These are phyloP conservation scores for Mycena sanguinolenta DNA, from an alignment of 768 basidiomycete species.

Conservation along the genomic window DNA sequence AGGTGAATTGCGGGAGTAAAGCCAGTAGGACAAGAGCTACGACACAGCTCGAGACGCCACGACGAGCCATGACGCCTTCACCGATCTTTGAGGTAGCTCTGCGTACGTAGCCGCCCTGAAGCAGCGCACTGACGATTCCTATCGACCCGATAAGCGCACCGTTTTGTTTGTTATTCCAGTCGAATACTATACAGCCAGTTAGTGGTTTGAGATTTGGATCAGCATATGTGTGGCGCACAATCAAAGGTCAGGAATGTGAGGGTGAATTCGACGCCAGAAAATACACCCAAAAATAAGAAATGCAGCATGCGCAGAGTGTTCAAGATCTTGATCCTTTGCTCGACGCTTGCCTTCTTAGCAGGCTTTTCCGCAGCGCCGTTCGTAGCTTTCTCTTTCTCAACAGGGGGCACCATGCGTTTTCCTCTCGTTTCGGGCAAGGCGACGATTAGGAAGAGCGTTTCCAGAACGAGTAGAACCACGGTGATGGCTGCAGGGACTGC, in stretches of 20 bases:
- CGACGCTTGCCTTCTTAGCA: conserved; percentile 47
- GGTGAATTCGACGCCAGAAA: conserved; percentile 97
- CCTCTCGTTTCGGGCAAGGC: conserved; percentile 91
- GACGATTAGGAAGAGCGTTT: conserved; percentile 83
- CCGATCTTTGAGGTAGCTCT: conserved; percentile 80
- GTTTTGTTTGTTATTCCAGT: conserved; percentile 92
- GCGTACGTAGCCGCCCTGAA: conserved; percentile 96
- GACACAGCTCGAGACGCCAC: conserved; percentile 83
- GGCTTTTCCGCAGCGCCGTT: conserved; percentile 44
- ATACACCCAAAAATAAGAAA: conserved; percentile 88
- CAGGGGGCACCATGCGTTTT: conserved; percentile 45
- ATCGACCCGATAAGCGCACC: conserved; percentile 89
- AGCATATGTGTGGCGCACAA: conserved; percentile 60
- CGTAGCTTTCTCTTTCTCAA: conserved; percentile 38
- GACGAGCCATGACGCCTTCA: conserved; percentile 86
- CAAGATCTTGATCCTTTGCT: conserved; percentile 70
- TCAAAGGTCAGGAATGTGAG: conserved; percentile 95
- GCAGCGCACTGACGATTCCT: conserved; percentile 88
- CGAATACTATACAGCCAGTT: conserved; percentile 68
- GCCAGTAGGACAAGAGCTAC: conserved; percentile 80
- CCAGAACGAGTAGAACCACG: conserved; percentile 78
- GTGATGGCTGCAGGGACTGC: conserved; percentile 91
- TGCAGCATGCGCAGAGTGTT: conserved; percentile 76
- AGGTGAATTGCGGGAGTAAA: conserved; percentile 70
- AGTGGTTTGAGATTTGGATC: neutral